Conservation (phyloP, 495 filamentous ascomycete genomes). For the Diplogelasinospora grovesii region DNA sequence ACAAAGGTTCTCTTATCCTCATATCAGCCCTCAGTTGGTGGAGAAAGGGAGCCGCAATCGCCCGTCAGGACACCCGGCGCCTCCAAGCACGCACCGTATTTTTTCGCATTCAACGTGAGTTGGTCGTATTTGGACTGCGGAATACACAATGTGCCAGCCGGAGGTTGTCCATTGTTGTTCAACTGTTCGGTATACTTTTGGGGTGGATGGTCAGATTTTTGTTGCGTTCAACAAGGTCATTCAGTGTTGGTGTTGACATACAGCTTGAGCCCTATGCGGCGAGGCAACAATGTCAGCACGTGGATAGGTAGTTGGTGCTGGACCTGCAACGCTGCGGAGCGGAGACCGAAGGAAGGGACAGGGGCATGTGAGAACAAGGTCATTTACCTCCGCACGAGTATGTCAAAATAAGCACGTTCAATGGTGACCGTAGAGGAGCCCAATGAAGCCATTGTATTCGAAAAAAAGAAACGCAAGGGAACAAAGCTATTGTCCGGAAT, state of each 20-base stretch:
- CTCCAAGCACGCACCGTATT: constrained; percentile 28
- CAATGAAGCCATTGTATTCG: constrained; percentile 17
- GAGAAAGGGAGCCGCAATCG: no score
- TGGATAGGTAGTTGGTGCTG: no score
- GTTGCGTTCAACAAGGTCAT: no score
- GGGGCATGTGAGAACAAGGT: not conserved
- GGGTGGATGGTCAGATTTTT: no score
- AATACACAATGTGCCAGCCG: constrained; percentile 13
- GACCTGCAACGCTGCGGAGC: no score
- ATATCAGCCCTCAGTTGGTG: not conserved
- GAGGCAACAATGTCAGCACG: constrained; percentile 8
- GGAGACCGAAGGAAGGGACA: constrained; percentile 1
- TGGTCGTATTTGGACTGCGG: constrained; percentile 28
- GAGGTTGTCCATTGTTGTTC: constrained; percentile 1
- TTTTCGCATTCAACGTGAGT: constrained; percentile 18
- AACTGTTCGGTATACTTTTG: no score
- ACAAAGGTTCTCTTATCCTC: constrained; percentile 49
- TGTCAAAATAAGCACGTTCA: constrained; percentile 47
- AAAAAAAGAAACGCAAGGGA: constrained; percentile 7
- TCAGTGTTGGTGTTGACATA: constrained; percentile 13
- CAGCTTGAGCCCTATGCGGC: constrained; percentile 17
- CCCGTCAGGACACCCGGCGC: no score
- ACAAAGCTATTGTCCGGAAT: no score
- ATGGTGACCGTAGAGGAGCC: constrained; percentile 39
- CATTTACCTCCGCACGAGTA: constrained; percentile 44